Evolutionary conservation across 1,139 yeast species (phyloP).

Genomic region (Geotrichum macrosporum): DNA sequence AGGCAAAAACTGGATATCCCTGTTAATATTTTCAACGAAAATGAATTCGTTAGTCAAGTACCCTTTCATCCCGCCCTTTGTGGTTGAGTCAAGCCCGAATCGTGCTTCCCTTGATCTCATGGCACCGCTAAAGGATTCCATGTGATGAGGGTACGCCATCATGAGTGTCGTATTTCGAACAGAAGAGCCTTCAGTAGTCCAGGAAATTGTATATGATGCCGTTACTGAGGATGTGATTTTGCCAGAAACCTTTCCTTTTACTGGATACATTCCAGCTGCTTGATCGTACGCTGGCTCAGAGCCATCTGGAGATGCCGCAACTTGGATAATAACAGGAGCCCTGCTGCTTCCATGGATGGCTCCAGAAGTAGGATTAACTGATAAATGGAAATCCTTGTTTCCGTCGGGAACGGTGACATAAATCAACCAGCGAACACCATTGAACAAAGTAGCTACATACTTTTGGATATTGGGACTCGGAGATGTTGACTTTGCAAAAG

Average conservation of each 20-base stretch:
- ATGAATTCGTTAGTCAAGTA: conserved; percentile 49
- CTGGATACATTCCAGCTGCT: conserved; percentile 61
- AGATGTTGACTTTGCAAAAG: conserved; percentile 38
- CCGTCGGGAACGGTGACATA: conserved; percentile 52
- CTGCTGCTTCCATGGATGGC: conserved; percentile 44
- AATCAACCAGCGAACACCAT: conserved; percentile 54
- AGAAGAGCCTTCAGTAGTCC: conserved; percentile 53
- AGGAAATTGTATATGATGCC: conserved; percentile 48
- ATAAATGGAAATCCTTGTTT: conserved; percentile 39
- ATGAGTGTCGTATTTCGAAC: conserved; percentile 50
- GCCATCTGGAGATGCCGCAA: conserved; percentile 52
- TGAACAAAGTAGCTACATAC: conserved; percentile 51
- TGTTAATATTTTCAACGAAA: conserved; percentile 50
- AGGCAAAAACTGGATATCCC: conserved; percentile 57
- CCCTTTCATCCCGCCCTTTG: conserved; percentile 66
- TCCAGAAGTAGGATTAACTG: conserved; percentile 39
- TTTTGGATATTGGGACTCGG: conserved; percentile 42
- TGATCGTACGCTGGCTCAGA: conserved; percentile 43
- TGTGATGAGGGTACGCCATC: conserved; percentile 72
- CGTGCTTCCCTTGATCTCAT: conserved; percentile 67
- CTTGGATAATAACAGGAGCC: conserved; percentile 54
- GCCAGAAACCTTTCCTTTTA: conserved; percentile 42
- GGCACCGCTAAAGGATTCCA: conserved; percentile 48
- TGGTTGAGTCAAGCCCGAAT: conserved; percentile 53
- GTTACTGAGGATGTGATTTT: conserved; percentile 33